Conservation (phyloP, 345 rosid genomes). For the Euphorbia lathyris region DNA sequence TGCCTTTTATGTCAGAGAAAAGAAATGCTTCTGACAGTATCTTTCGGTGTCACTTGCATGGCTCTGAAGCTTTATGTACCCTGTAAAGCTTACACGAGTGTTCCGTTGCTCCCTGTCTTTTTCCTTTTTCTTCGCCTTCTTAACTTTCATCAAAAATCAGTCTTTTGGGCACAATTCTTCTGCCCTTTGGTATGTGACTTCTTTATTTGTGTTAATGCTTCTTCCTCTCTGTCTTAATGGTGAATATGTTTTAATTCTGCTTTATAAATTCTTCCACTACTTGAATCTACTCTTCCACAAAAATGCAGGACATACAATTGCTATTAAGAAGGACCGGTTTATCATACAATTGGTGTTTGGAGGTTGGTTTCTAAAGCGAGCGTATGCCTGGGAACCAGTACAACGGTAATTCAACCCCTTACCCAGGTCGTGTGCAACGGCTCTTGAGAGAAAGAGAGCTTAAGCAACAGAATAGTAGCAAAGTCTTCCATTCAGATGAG, state of each 20-base stretch:
- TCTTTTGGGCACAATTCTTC: background rate
- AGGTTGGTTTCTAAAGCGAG: slow-evolving; percentile 44
- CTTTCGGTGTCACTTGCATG: slow-evolving; percentile 12
- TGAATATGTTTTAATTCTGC: slow-evolving; percentile 15
- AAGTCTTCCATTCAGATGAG: slow-evolving; percentile 49
- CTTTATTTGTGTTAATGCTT: too few relatives aligned
- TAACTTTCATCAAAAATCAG: background rate
- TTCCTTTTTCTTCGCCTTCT: slow-evolving; percentile 9
- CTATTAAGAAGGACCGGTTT: slow-evolving; percentile 20
- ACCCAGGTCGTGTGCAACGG: slow-evolving; percentile 60
- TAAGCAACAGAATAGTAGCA: slow-evolving; percentile 52
- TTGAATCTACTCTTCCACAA: slow-evolving; percentile 26
- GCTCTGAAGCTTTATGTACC: slow-evolving; percentile 31
- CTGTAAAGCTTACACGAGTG: slow-evolving; percentile 60
- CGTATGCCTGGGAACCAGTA: slow-evolving; percentile 95
- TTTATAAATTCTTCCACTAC: slow-evolving; percentile 11
- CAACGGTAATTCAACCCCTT: slow-evolving; percentile 55
- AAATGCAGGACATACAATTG: slow-evolving; percentile 53
- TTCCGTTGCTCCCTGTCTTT: slow-evolving; percentile 38
- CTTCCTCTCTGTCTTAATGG: too few relatives aligned
- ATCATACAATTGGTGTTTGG: slow-evolving; percentile 23
- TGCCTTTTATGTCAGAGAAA: background rate
- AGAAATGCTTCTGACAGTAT: background rate
- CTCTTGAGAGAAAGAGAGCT: slow-evolving; percentile 75
- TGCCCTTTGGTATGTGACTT: slow-evolving; percentile 30